phyloP scores from a whole-genome alignment of 2,329 filamentous ascomycete genomes.

The Trichoderma atroviride region DNA sequence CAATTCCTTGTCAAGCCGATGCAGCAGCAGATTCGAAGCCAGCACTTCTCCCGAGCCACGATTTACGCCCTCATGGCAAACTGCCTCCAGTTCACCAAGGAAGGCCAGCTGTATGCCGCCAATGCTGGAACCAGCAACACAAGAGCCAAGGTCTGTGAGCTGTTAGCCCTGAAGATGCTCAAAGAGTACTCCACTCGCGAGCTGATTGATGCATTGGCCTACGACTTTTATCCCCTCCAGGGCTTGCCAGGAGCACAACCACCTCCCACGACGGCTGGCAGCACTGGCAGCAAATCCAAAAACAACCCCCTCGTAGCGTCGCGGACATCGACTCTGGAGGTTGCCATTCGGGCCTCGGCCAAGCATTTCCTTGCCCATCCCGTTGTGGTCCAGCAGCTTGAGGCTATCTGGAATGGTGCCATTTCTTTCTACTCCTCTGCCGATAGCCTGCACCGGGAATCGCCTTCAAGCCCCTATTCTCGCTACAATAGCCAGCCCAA shows the following conservation, averaged over 20 bases:
- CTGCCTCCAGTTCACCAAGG: slow-evolving; percentile 89
- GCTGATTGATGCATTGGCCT: slow-evolving; percentile 89
- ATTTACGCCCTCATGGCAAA: slow-evolving; percentile 92
- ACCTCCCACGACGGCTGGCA: slow-evolving; percentile 41
- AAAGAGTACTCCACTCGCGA: slow-evolving; percentile 89
- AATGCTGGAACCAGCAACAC: slow-evolving; percentile 84
- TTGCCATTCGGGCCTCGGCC: slow-evolving; percentile 88
- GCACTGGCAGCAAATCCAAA: slow-evolving; percentile 45
- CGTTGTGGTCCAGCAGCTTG: slow-evolving; percentile 89
- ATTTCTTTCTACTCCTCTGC: slow-evolving; percentile 92
- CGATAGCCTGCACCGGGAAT: slow-evolving; percentile 75
- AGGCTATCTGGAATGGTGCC: slow-evolving; percentile 94
- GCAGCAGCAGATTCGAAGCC: slow-evolving; percentile 80
- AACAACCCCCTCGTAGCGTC: slow-evolving; percentile 61
- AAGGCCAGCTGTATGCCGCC: slow-evolving; percentile 77
- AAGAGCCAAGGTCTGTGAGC: slow-evolving; percentile 84
- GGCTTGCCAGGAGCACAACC: slow-evolving; percentile 62
- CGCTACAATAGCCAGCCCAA: slow-evolving; percentile 39
- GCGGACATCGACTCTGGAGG: slow-evolving; percentile 85
- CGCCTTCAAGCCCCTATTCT: slow-evolving; percentile 33
- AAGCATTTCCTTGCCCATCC: slow-evolving; percentile 93
- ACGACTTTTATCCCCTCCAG: slow-evolving; percentile 92
- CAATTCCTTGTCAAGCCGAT: slow-evolving; percentile 96
- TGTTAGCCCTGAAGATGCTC: slow-evolving; percentile 84
- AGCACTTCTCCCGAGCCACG: slow-evolving; percentile 84